Base-by-base conservation (phyloP, 768 basidiomycete species). In the Sarcodon sp. region DNA sequence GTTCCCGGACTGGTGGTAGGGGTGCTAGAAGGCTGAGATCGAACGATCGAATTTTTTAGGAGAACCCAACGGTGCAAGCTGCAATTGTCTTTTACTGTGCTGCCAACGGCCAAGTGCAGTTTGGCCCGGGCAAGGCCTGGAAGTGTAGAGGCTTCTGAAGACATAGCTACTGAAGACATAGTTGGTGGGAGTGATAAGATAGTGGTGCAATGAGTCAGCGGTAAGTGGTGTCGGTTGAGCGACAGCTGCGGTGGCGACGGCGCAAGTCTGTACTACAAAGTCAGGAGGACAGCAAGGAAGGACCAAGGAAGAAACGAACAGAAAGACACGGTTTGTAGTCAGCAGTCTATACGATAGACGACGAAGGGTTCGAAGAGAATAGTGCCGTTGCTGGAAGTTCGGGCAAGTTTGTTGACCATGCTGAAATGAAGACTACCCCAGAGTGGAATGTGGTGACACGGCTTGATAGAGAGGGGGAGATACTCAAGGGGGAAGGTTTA, bases 41-140 rank as follows among this genome's bases (percentile, higher is more conserved):
- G 71, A 54, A 77, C 64, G 53, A 87, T 73, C 32, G 83, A 87
- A 63, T 89, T 90, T 81, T 88, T 88, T 60, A 89, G 73, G 50
- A 90, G 72, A 46, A 90, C 87, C 84, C 83, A 87, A 61, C 86
- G 84, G 59, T 86, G 84, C 67, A 89, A 75, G 66, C 78, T 85
- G 70, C 74, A 72, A 54, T 65, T 76, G 68, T 84, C 82, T 67
- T 75, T 79, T 54, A 55, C 54, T 55, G 69, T 63, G 60, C 68
- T 64, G 48, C 72, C 72, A 57, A 75, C 61, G 58, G 77, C 81
- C 54, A 73, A 62, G 54, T 80, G 77, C 68, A 89, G 71, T 71
- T 89, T 87, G 67, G 69, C 73, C 59, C 78, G 82, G 64, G 85
- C 79, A 64, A 85, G 68, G 52, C 72, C 64, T 54, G 72, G 79